phyloP scores from a whole-genome alignment of 352 stramenopile species.

The Globisporangium canariense region DNA sequence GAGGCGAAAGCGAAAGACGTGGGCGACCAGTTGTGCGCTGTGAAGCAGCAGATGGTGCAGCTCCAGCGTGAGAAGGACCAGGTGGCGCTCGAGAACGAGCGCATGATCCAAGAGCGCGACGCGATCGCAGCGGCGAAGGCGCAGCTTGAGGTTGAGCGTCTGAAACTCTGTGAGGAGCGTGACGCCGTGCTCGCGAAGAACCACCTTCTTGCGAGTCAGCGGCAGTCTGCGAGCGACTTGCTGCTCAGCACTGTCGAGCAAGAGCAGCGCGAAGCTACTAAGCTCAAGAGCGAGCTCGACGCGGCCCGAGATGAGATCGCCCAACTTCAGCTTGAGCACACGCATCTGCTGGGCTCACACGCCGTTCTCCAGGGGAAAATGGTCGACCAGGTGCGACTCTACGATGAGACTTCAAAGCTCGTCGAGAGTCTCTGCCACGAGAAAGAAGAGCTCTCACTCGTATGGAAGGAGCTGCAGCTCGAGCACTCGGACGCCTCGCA shows the following conservation, averaged over 20 bases:
- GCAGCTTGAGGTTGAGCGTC: slow-evolving; percentile 4
- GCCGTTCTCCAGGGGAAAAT: slow-evolving; percentile 24
- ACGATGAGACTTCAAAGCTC: slow-evolving; percentile 21
- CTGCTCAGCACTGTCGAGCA: neutral
- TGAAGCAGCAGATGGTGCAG: slow-evolving; percentile 15
- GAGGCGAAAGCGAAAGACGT: slow-evolving; percentile 31
- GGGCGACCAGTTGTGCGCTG: slow-evolving; percentile 1
- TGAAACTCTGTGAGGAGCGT: slow-evolving; percentile 12
- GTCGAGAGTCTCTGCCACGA: slow-evolving; percentile 38
- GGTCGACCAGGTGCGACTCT: slow-evolving; percentile 20
- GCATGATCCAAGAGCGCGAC: slow-evolving; percentile 24
- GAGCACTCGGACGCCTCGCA: slow-evolving; percentile 47
- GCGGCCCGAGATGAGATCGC: slow-evolving; percentile 12
- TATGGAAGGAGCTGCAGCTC: slow-evolving; percentile 42
- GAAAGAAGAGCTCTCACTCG: slow-evolving; percentile 34
- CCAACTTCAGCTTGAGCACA: slow-evolving; percentile 16
- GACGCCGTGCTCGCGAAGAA: slow-evolving; percentile 1
- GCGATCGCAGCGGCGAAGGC: slow-evolving; percentile 11
- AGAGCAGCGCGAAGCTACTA: slow-evolving; percentile 6
- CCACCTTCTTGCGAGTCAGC: slow-evolving; percentile 6
- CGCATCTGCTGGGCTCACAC: slow-evolving; percentile 16
- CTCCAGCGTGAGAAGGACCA: slow-evolving; percentile 13
- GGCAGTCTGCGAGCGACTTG: neutral
- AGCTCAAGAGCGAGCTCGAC: slow-evolving; percentile 6
- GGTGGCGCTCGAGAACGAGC: neutral